These are phyloP conservation scores for Fusarium sp. DNA, from an alignment of 2,329 filamentous ascomycete genomes.

Conservation along the genomic window DNA sequence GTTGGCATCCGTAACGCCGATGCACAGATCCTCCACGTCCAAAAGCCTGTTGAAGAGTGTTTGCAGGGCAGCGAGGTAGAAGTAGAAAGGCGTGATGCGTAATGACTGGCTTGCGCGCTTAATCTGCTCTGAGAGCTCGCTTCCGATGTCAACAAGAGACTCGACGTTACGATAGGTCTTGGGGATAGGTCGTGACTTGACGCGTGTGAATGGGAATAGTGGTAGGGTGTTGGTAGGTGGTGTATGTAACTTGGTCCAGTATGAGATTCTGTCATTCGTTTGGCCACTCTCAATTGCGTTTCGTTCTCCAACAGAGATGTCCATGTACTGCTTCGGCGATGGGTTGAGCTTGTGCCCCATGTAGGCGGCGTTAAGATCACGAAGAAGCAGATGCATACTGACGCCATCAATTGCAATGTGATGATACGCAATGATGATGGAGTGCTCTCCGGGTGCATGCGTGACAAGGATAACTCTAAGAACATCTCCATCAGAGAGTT, in stretches of 20 bases:
- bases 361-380: background rate
- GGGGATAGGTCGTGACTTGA: background rate
- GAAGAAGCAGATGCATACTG: background rate
- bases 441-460: background rate
- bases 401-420: constrained; percentile 4
- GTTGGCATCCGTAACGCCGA: background rate
- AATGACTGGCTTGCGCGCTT: background rate
- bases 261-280: background rate
- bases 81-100: background rate
- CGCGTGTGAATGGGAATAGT: background rate
- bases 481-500: background rate
- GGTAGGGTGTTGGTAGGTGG: background rate
- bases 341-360: background rate
- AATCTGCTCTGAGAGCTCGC: background rate
- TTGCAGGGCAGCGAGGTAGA: background rate
- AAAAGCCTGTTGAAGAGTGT: background rate
- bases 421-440: background rate
- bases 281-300: background rate
- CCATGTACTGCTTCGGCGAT: background rate
- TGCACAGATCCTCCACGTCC: background rate
- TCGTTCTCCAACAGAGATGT: background rate
- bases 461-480: background rate
- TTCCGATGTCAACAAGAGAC: background rate
- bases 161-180: background rate
- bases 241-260: background rate